These are phyloP conservation scores for Cyclaneusma minus DNA, from an alignment of 2,329 filamentous ascomycete genomes.

Conservation along the genomic window DNA sequence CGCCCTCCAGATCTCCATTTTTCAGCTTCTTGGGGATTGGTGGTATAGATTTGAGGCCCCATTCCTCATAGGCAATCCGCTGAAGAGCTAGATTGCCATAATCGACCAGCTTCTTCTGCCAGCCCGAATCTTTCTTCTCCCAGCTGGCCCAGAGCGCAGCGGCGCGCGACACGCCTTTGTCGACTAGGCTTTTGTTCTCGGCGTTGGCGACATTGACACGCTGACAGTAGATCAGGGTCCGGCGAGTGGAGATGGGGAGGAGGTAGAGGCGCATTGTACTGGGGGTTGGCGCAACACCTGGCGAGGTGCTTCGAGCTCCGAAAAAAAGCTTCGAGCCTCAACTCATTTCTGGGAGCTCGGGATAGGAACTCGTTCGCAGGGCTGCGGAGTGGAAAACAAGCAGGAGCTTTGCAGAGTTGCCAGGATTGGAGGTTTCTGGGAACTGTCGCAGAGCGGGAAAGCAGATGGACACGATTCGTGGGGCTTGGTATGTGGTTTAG, in stretches of 20 bases:
- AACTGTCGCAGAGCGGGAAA: too few relatives aligned
- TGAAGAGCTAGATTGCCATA: slow-evolving; percentile 79
- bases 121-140: slow-evolving; percentile 72
- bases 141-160: slow-evolving; percentile 68
- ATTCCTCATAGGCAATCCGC: slow-evolving; percentile 91
- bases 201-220: slow-evolving; percentile 43
- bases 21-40: slow-evolving; percentile 55
- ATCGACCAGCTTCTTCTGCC: slow-evolving; percentile 74
- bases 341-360: too few relatives aligned
- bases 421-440: too few relatives aligned
- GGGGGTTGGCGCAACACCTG: too few relatives aligned
- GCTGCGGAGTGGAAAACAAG: too few relatives aligned
- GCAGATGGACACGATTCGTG: too few relatives aligned
- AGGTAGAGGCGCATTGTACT: slow-evolving; percentile 91
- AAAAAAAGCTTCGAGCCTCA: too few relatives aligned
- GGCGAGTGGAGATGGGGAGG: slow-evolving; percentile 79
- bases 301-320: too few relatives aligned
- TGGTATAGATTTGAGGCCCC: slow-evolving; percentile 90
- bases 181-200: slow-evolving; percentile 39
- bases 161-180: slow-evolving; percentile 56
- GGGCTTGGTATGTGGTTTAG: too few relatives aligned
- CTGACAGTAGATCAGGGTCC: slow-evolving; percentile 86
- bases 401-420: too few relatives aligned
- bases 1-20: slow-evolving; percentile 44
- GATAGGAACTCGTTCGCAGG: too few relatives aligned